Evolutionary conservation across 1,284 basidiomycete genomes (phyloP), one percentile per base, ranked within the genome.

Genomic region (Sporisorium iseilematis-ciliati): DNA sequence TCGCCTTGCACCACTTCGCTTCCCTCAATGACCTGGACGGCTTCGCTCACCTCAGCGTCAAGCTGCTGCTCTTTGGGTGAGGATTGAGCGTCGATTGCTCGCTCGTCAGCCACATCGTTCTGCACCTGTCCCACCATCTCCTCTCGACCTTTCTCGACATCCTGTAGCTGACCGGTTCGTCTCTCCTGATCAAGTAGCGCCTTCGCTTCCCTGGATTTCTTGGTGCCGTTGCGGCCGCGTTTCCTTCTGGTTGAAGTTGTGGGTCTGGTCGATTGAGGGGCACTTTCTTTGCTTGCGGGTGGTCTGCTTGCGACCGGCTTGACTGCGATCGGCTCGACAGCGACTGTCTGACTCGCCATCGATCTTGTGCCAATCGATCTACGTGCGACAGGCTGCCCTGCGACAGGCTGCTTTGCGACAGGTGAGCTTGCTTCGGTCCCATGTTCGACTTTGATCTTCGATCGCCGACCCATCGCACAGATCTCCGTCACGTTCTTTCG

Each of bases 361-460:
- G n/a, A n/a, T n/a, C n/a, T n/a, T n/a, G n/a, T n/a, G n/a, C n/a
- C n/a, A n/a, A n/a, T n/a, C n/a, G n/a, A n/a, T n/a, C n/a, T n/a
- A n/a, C n/a, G n/a, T n/a, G n/a, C n/a, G n/a, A n/a, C n/a, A n/a
- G n/a, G n/a, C n/a, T n/a, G n/a, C n/a, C n/a, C n/a, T n/a, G n/a
- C n/a, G n/a, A n/a, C n/a, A n/a, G n/a, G n/a, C n/a, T n/a, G n/a
- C n/a, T n/a, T n/a, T n/a, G n/a, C n/a, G n/a, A n/a, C n/a, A n/a
- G n/a, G n/a, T n/a, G n/a, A n/a, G n/a, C n/a, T n/a, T n/a, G n/a
- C n/a, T n/a, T n/a, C 29, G 29, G 29, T 4, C 14, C 35, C n/a
- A n/a, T 14, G 16, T n/a, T 49, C 48, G 26, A 49, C n/a, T 25
- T 49, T 49, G 18, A 31, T n/a, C 48, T 31, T 31, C 26, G 48